These are phyloP conservation scores for Tritrichomonas foetus DNA, from an alignment of 208 protist species.

Conservation along the genomic window DNA sequence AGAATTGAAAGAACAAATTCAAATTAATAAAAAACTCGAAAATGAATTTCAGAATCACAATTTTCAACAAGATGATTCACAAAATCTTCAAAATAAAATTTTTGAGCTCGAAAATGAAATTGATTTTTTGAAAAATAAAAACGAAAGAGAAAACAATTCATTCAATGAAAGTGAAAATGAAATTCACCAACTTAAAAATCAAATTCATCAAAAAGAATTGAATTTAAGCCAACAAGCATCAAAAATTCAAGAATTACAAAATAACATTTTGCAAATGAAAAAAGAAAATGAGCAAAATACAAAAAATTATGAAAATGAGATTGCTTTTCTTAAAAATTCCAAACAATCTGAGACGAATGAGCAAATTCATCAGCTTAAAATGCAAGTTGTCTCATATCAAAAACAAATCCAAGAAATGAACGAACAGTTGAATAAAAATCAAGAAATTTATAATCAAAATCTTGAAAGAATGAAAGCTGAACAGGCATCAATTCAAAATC, in stretches of 20 bases:
- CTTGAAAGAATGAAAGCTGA: too few species aligned
- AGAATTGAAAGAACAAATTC: not conserved
- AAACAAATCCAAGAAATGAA: too few species aligned
- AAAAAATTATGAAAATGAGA: not conserved
- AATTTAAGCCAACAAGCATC: not conserved
- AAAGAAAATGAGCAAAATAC: not conserved
- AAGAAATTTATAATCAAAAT: too few species aligned
- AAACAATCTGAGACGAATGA: not conserved
- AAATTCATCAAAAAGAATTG: not conserved
- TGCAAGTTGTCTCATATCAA: too few species aligned
- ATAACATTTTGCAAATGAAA: not conserved
- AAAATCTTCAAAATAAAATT: not conserved
- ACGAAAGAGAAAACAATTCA: not conserved
- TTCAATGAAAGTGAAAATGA: not conserved
- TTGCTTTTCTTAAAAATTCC: not conserved
- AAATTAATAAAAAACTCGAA: not conserved
- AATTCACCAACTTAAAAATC: not conserved
- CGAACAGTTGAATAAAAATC: too few species aligned
- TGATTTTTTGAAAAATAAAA: not conserved
- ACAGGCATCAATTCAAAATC: too few species aligned
- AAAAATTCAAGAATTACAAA: not conserved
- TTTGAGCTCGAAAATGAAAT: not conserved
- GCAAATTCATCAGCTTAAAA: not conserved
- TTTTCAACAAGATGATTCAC: not conserved
- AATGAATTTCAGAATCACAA: not conserved